These are phyloP conservation scores for Mallotus japonicus DNA, from an alignment of 441 rosid genomes.

Conservation along the genomic window DNA sequence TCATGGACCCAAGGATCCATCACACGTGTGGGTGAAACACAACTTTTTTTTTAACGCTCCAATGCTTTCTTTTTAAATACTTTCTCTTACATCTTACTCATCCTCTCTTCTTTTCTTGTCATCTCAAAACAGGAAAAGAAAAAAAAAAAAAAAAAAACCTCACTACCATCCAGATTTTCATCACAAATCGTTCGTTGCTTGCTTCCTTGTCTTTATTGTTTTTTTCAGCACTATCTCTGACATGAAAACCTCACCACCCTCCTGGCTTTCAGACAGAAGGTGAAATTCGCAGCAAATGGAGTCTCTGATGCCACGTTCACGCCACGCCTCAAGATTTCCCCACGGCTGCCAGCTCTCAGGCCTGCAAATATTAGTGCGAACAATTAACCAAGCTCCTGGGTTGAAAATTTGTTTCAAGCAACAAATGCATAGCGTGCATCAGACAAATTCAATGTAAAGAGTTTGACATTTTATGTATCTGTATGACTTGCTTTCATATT, in stretches of 20 bases:
- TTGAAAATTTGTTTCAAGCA: slow-evolving; percentile 53
- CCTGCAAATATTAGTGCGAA: slow-evolving; percentile 70
- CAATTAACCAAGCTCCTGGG: slow-evolving; percentile 96
- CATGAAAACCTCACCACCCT: slow-evolving; percentile 75
- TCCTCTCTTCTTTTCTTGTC: no score
- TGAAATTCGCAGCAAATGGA: slow-evolving; percentile 83
- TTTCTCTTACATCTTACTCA: no score
- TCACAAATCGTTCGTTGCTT: no score
- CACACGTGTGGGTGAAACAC: no score
- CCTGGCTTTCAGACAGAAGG: slow-evolving; percentile 74
- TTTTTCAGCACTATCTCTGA: slow-evolving; percentile 92
- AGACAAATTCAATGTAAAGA: slow-evolving; percentile 12
- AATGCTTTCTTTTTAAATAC: no score
- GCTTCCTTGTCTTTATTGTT: no score
- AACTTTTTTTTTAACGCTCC: no score
- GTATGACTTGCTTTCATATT: slow-evolving; percentile 5
- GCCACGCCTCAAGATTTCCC: slow-evolving; percentile 98
- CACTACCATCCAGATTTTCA: no score
- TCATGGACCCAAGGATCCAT: no score
- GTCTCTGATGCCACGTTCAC: slow-evolving; percentile 89
- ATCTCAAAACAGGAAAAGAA: no score
- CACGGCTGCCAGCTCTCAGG: slow-evolving; percentile 97
- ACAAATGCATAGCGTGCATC: slow-evolving; percentile 38
- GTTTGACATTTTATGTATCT: slow-evolving; percentile 6
- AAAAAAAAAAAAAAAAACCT: no score